phyloP scores from a whole-genome alignment of 495 filamentous ascomycete genomes.

The Tuber aestivum region DNA sequence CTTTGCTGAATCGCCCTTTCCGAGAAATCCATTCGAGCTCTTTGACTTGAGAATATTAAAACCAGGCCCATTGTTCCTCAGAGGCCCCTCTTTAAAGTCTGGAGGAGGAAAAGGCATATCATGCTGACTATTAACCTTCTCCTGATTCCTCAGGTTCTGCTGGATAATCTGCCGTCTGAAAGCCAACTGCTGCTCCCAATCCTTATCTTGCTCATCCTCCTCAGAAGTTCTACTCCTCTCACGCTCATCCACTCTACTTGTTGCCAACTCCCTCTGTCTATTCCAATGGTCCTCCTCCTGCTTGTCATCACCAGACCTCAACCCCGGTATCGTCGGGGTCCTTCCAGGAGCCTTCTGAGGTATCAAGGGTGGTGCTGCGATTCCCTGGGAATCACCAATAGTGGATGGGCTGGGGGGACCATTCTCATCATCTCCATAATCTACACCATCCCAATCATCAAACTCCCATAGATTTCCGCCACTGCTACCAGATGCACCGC shows the following conservation, averaged over 20 bases:
- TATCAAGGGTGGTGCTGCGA: slow-evolving; percentile 18
- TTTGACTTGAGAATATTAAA: slow-evolving; percentile 37
- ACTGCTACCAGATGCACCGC: slow-evolving; percentile 35
- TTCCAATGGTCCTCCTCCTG: slow-evolving; percentile 25
- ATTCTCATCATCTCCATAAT: slow-evolving; percentile 29
- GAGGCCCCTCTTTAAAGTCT: slow-evolving; percentile 20
- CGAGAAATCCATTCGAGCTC: slow-evolving; percentile 37
- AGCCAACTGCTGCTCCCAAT: slow-evolving; percentile 42
- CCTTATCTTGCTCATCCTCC: slow-evolving; percentile 36
- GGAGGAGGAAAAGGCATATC: slow-evolving; percentile 29
- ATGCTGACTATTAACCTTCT: slow-evolving; percentile 41
- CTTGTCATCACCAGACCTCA: slow-evolving; percentile 22
- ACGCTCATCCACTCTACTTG: slow-evolving; percentile 33
- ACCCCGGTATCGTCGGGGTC: slow-evolving; percentile 15
- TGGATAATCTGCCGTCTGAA: slow-evolving; percentile 41
- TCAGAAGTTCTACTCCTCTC: slow-evolving; percentile 21
- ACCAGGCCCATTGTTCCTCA: slow-evolving; percentile 21
- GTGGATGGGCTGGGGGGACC: slow-evolving; percentile 13
- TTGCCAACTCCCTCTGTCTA: slow-evolving; percentile 23
- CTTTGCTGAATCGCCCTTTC: slow-evolving; percentile 18
- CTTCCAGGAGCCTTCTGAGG: slow-evolving; percentile 21
- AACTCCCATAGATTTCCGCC: slow-evolving; percentile 42
- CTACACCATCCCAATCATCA: slow-evolving; percentile 36
- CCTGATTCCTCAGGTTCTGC: slow-evolving; percentile 41
- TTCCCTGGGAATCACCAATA: slow-evolving; percentile 10